These are phyloP conservation scores for Arthrobotrys entomopaga DNA, from an alignment of 2,329 filamentous ascomycete species.

Conservation along the genomic window DNA sequence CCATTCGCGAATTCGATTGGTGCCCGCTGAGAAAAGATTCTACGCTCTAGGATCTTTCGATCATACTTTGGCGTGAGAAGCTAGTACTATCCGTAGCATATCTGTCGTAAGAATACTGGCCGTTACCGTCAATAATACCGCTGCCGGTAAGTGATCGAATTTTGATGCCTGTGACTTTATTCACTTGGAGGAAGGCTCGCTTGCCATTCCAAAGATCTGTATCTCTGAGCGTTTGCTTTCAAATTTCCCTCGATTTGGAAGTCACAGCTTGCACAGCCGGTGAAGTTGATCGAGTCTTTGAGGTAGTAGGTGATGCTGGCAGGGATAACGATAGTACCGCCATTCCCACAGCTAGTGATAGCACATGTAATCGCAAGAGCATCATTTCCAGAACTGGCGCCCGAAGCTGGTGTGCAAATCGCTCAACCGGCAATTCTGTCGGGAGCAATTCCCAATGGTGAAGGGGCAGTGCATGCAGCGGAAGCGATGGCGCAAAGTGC, in stretches of 20 bases:
- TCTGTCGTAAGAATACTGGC: conserved; percentile 63
- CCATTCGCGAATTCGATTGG: too few relatives aligned
- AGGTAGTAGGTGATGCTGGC: conserved; percentile 63
- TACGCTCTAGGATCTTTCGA: too few relatives aligned
- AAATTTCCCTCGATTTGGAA: conserved; percentile 65
- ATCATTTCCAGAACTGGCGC: conserved; percentile 62
- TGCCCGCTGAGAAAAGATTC: too few relatives aligned
- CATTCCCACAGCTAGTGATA: conserved; percentile 63
- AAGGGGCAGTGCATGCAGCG: too few relatives aligned
- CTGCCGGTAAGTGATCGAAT: conserved; percentile 63
- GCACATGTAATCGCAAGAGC: conserved; percentile 64
- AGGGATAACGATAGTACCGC: conserved; percentile 65
- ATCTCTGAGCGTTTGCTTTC: conserved; percentile 62
- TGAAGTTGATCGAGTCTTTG: conserved; percentile 64
- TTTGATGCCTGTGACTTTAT: conserved; percentile 62
- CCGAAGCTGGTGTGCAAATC: conserved; percentile 59
- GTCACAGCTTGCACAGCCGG: conserved; percentile 64
- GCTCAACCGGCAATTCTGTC: too few relatives aligned
- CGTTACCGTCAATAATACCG: conserved; percentile 66
- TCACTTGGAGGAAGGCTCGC: conserved; percentile 62
- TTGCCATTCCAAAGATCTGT: conserved; percentile 64
- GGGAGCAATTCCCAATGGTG: too few relatives aligned
- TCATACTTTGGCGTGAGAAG: conserved; percentile 63
- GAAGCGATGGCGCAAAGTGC: too few relatives aligned
- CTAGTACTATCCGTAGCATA: conserved; percentile 62